phyloP scores from a whole-genome alignment of 2,329 filamentous ascomycete species.

The Zymoseptoria crescenta region DNA sequence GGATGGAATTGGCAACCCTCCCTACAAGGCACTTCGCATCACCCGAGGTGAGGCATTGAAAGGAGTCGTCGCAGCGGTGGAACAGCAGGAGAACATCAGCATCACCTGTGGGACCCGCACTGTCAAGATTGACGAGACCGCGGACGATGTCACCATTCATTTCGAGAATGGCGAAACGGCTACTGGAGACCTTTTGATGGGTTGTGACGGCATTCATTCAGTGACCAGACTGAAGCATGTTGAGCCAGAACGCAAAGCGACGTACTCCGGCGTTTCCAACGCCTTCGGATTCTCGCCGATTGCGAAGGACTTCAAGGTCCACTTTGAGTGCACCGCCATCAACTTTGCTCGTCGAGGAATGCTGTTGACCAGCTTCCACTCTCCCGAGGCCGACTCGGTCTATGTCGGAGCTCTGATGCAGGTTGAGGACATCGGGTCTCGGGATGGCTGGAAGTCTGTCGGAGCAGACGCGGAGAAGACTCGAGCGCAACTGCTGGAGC shows the following conservation, averaged over 20 bases:
- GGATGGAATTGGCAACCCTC: conserved; percentile 37
- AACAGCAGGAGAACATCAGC: conserved; percentile 34
- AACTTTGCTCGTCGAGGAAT: conserved; percentile 40
- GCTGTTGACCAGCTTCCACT: conserved; percentile 38
- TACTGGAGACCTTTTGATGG: conserved; percentile 30
- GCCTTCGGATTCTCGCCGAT: conserved; percentile 40
- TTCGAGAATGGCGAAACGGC: conserved; percentile 31
- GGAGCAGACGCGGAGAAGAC: conserved; percentile 38
- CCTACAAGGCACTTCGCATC: conserved; percentile 38
- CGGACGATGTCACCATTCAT: conserved; percentile 28
- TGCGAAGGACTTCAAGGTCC: conserved; percentile 29
- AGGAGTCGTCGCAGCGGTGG: conserved; percentile 35
- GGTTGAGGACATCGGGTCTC: conserved; percentile 35
- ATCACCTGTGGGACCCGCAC: conserved; percentile 39
- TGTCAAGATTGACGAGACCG: conserved; percentile 32
- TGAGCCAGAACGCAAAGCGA: conserved; percentile 35
- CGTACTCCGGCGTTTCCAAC: conserved; percentile 40
- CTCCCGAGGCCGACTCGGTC: conserved; percentile 29
- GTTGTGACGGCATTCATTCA: conserved; percentile 33
- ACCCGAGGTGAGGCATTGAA: conserved; percentile 38
- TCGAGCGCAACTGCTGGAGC: conserved; percentile 33
- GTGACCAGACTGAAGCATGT: conserved; percentile 38
- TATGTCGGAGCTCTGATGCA: conserved; percentile 42
- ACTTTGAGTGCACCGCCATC: conserved; percentile 38
- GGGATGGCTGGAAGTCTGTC: conserved; percentile 40